These are phyloP conservation scores for Sphaerulina vaccinii DNA, from an alignment of 2,329 filamentous ascomycete species.

Conservation along the genomic window DNA sequence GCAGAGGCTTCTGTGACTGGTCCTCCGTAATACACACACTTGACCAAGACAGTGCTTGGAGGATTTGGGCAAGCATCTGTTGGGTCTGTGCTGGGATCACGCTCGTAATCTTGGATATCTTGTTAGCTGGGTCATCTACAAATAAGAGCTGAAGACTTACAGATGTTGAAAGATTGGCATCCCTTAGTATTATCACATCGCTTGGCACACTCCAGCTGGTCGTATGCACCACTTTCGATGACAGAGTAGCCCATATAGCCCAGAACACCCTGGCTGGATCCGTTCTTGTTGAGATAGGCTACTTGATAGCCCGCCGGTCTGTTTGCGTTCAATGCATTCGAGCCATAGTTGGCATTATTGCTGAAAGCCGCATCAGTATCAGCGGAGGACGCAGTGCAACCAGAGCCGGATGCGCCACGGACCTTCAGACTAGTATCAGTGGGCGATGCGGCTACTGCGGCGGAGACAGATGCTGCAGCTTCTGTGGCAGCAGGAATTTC, in stretches of 20 bases:
- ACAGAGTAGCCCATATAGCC: constrained; percentile 32
- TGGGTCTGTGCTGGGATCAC: constrained; percentile 34
- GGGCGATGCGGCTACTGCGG: constrained; percentile 25
- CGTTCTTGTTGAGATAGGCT: constrained; percentile 10
- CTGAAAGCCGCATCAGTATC: constrained; percentile 23
- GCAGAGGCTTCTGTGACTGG: constrained; percentile 31
- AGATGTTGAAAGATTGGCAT: constrained; percentile 38
- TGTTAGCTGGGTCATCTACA: constrained; percentile 18
- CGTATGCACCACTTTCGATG: constrained; percentile 32
- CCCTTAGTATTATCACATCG: constrained; percentile 33
- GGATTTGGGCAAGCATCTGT: constrained; percentile 37
- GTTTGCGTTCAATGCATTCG: constrained; percentile 12
- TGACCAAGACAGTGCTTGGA: constrained; percentile 39
- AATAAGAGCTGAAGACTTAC: constrained; percentile 1
- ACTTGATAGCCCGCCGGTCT: constrained; percentile 9
- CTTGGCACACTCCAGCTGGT: constrained; percentile 32
- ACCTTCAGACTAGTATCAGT: constrained; percentile 23
- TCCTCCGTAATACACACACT: constrained; percentile 41
- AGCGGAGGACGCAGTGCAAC: constrained; percentile 12
- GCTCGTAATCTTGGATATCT: constrained; percentile 29
- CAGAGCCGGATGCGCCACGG: background rate
- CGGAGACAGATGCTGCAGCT: constrained; percentile 22
- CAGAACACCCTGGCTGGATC: constrained; percentile 20
- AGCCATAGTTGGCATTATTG: constrained; percentile 17
- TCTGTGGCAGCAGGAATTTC: constrained; percentile 13